Base-by-base conservation (phyloP, 2,329 filamentous ascomycete species). In the Alternaria metachromatica region DNA sequence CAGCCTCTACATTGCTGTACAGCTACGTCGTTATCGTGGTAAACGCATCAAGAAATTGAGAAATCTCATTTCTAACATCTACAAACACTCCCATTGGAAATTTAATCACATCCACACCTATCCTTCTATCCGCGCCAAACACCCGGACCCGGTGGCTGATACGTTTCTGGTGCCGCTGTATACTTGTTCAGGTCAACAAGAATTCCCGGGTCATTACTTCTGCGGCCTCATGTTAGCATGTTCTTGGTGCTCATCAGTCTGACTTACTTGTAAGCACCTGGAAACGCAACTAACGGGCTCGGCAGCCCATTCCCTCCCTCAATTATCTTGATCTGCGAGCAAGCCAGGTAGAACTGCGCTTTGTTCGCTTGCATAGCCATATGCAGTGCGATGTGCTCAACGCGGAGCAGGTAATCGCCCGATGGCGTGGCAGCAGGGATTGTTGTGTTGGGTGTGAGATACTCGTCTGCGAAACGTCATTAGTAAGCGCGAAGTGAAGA, bases 251-350 rank as follows among this genome's bases (percentile, higher is more conserved):
- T 13, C 44, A 46, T 23, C 15, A 18, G 37, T 18, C 10, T 18
- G 9, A 41, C 37, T 41, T 41, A 48, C 50, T 55, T 45, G 23
- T 55, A 55, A 2, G 53, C 53, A 25, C 41, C 53, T 3, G 53
- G 53, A 1, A 55, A 44, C 11, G 65, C 46, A 10, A 60, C 74
- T 21, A 76, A 43, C 1, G 80, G 80, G 4, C 73, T 70, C 2
- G 81, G 81, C 7, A 65, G 74, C n/a, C 79, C 76, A 59, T 59
- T 78, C 6, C 81, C 82, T 11, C 81, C 80, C 13, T 78, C 80
- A 0, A 81, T 82, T 18, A 84, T 77, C 50, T 77, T 81, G 58
- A 83, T 70, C 65, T 84, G 82, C 5, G 76, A 77, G 58, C 82
- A 84, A 6, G 77, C 76, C 50, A 82, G 65, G 59, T 81, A 82